Conservation (phyloP, 768 basidiomycete species). For the Russula vinacea region DNA sequence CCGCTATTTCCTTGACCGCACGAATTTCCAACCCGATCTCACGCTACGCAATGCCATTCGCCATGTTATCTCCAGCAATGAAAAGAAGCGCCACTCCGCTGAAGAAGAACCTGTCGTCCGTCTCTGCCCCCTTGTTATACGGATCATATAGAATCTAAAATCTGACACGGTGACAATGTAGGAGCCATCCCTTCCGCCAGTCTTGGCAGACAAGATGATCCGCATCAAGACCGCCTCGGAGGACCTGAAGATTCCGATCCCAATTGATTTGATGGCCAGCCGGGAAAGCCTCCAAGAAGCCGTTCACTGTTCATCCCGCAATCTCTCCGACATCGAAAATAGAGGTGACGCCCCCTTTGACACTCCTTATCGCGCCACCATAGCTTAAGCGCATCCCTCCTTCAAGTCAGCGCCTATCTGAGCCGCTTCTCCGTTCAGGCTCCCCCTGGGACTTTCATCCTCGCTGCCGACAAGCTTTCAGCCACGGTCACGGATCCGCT, state of each 20-base stretch:
- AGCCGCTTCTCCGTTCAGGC: slow-evolving; percentile 24
- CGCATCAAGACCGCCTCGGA: slow-evolving; percentile 2
- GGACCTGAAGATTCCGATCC: slow-evolving; percentile 18
- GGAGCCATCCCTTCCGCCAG: slow-evolving; percentile 14
- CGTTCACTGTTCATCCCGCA: slow-evolving; percentile 4
- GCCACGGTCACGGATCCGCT: slow-evolving; percentile 25
- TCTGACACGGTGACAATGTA: slow-evolving; percentile 7
- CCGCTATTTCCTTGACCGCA: slow-evolving; percentile 60
- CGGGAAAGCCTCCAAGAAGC: slow-evolving; percentile 21
- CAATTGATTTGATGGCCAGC: slow-evolving; percentile 20
- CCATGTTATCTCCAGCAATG: slow-evolving; percentile 38
- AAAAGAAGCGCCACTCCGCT: background rate
- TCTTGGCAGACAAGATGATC: slow-evolving; percentile 4
- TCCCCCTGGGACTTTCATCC: slow-evolving; percentile 35
- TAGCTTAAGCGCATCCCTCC: background rate
- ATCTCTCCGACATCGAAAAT: slow-evolving; percentile 26
- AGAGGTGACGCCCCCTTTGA: slow-evolving; percentile 15
- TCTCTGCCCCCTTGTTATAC: background rate
- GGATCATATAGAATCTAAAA: too few species aligned
- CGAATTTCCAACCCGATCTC: slow-evolving; percentile 70
- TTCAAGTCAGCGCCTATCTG: slow-evolving; percentile 28
- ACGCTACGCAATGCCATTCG: slow-evolving; percentile 75
- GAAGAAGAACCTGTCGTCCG: slow-evolving; percentile 5
- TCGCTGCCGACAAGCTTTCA: slow-evolving; percentile 28
- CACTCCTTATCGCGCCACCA: background rate